Evolutionary conservation across 495 filamentous ascomycete genomes (phyloP).

Genomic region (Aspergillus kassunensis): DNA sequence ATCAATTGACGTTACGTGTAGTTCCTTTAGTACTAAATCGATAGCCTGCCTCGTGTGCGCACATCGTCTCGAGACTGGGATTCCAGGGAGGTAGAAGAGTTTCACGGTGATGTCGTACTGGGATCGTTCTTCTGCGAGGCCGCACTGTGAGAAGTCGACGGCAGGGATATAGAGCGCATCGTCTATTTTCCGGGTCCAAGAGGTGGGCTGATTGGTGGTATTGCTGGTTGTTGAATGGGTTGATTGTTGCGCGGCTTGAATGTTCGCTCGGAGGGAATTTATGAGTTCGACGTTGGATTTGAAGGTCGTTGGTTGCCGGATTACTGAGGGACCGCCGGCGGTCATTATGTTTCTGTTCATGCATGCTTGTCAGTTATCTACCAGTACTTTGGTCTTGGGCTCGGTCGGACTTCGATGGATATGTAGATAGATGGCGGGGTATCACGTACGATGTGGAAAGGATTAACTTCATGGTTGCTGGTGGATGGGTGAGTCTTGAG

Average conservation of each 20-base stretch:
- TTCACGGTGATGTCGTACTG: constrained; percentile 94
- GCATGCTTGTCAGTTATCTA: constrained; percentile 9
- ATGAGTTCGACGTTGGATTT: constrained; percentile 87
- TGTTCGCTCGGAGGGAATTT: constrained; percentile 78
- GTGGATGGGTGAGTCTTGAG: not conserved
- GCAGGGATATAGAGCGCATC: constrained; percentile 70
- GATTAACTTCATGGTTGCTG: constrained; percentile 65
- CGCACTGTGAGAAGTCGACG: constrained; percentile 64
- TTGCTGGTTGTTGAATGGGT: constrained; percentile 29
- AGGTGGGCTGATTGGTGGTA: constrained; percentile 23
- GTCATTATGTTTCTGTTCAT: constrained; percentile 72
- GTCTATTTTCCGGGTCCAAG: constrained; percentile 63
- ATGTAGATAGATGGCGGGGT: constrained; percentile 5
- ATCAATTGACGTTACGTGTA: constrained; percentile 72
- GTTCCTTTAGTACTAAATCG: constrained; percentile 69
- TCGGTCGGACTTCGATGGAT: not conserved
- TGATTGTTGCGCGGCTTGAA: constrained; percentile 65
- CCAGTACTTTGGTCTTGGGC: not conserved
- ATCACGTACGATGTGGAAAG: constrained; percentile 77
- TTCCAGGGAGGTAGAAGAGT: constrained; percentile 80
- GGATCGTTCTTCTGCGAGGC: constrained; percentile 69
- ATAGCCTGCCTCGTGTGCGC: constrained; percentile 72
- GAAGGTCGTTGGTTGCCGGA: constrained; percentile 66
- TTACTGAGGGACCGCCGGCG: constrained; percentile 69
- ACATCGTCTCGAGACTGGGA: constrained; percentile 55